These are phyloP conservation scores for Exophiala mesophila DNA, from an alignment of 2,329 filamentous ascomycete species.

Conservation along the genomic window DNA sequence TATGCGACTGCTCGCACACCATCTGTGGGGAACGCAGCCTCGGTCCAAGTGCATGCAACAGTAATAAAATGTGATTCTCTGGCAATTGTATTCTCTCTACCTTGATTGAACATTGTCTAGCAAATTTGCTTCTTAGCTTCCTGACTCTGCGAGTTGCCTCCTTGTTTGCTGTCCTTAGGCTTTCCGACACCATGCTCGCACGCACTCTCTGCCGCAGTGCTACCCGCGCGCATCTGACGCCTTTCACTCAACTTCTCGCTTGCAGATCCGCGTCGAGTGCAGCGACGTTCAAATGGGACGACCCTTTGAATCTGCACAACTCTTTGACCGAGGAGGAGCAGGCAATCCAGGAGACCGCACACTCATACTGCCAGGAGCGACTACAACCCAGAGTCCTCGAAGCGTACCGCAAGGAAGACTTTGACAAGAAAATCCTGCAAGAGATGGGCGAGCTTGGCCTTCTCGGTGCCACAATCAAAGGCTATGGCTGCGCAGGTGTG, in stretches of 20 bases:
- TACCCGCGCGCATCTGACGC: constrained; percentile 10
- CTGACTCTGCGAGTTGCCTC: not conserved
- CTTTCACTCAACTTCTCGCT: constrained; percentile 1
- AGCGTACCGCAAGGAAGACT: constrained; percentile 80
- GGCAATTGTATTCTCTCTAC: no score
- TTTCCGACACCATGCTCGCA: constrained; percentile 17
- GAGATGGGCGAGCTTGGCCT: constrained; percentile 94
- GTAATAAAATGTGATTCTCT: no score
- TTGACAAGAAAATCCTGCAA: constrained; percentile 76
- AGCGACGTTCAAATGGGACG: constrained; percentile 77
- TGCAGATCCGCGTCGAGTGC: constrained; percentile 23
- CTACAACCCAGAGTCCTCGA: constrained; percentile 81
- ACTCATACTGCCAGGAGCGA: constrained; percentile 88
- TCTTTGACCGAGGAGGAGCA: constrained; percentile 85
- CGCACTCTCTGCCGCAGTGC: constrained; percentile 19
- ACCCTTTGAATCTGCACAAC: constrained; percentile 70
- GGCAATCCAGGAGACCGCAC: constrained; percentile 83
- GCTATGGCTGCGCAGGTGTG: constrained; percentile 82
- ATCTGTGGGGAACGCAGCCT: no score
- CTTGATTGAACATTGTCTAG: not conserved
- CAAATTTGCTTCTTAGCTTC: not conserved
- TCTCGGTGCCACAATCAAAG: constrained; percentile 77
- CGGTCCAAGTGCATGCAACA: no score
- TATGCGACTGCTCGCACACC: no score
- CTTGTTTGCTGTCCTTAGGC: not conserved